Percentiles rank a stretch among this genome's conserved stretches.
These are phyloP conservation scores for Polygonum aviculare DNA, from an alignment of 148 eudicot genomes.

Conservation along the genomic window DNA sequence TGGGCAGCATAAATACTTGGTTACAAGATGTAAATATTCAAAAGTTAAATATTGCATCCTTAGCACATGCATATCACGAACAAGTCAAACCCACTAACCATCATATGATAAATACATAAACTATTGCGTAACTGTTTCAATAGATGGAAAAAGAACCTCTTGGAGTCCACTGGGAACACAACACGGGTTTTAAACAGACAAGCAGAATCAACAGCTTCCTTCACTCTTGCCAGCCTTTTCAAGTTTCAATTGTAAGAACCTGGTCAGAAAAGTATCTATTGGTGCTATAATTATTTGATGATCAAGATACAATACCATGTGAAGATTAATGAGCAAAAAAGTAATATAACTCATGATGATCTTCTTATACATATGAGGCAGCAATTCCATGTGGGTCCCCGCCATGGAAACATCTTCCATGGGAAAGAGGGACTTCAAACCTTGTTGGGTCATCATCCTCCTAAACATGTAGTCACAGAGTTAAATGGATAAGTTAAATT, in stretches of 20 bases:
- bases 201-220: slow-evolving; percentile 66
- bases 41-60: slow-evolving; percentile 29
- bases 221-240: slow-evolving; percentile 49
- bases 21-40: slow-evolving; percentile 52
- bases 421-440: slow-evolving; percentile 69
- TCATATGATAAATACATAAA: slow-evolving; percentile 11
- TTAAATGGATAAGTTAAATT: background rate
- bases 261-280: background rate
- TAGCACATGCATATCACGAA: slow-evolving; percentile 14
- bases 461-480: slow-evolving; percentile 23
- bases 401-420: slow-evolving; percentile 90
- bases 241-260: slow-evolving; percentile 12
- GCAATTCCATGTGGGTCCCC: slow-evolving; percentile 81
- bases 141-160: slow-evolving; percentile 88
- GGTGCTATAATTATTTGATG: background rate
- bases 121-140: slow-evolving; percentile 69
- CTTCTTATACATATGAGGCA: slow-evolving; percentile 68
- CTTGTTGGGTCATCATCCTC: slow-evolving; percentile 64
- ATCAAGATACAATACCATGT: background rate
- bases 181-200: slow-evolving; percentile 63
- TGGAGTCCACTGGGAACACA: slow-evolving; percentile 80
- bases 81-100: slow-evolving; percentile 10
- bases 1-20: slow-evolving; percentile 36
- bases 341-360: slow-evolving; percentile 44
- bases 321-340: background rate